Percentiles rank a stretch among this genome's conserved stretches.
Conservation (phyloP, 2,329 filamentous ascomycete species). For the Onygenales sp. region DNA sequence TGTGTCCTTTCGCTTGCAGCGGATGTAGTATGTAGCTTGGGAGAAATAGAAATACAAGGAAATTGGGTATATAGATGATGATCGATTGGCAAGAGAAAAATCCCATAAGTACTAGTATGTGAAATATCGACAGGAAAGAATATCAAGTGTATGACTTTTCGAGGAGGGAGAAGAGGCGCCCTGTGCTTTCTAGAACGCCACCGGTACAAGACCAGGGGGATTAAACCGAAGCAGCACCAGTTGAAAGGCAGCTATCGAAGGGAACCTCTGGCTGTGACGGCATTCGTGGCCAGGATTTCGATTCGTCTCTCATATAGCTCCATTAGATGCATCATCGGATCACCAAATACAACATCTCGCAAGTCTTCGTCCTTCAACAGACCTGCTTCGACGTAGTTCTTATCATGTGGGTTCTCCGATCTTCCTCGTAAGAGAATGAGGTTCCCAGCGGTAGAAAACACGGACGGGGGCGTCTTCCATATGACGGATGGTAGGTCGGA, state of each 20-base stretch:
- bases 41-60: no score
- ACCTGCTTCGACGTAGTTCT: constrained; percentile 58
- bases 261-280: constrained; percentile 44
- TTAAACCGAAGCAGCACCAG: no score
- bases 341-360: constrained; percentile 65
- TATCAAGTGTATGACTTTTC: no score
- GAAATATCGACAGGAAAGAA: no score
- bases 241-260: background rate
- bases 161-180: no score
- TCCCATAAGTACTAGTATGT: no score
- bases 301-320: constrained; percentile 63
- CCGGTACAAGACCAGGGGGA: no score
- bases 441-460: constrained; percentile 60
- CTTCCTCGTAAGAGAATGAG: constrained; percentile 52
- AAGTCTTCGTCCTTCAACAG: constrained; percentile 59
- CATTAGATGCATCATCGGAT: constrained; percentile 75
- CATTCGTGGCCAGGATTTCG: constrained; percentile 60
- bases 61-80: no score
- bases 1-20: background rate
- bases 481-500: constrained; percentile 20
- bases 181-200: no score
- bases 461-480: constrained; percentile 58
- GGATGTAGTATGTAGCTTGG: no score
- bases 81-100: no score
- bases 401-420: constrained; percentile 35